phyloP scores from a whole-genome alignment of 2,329 filamentous ascomycete species.

The Proliferodiscus dingleyae region DNA sequence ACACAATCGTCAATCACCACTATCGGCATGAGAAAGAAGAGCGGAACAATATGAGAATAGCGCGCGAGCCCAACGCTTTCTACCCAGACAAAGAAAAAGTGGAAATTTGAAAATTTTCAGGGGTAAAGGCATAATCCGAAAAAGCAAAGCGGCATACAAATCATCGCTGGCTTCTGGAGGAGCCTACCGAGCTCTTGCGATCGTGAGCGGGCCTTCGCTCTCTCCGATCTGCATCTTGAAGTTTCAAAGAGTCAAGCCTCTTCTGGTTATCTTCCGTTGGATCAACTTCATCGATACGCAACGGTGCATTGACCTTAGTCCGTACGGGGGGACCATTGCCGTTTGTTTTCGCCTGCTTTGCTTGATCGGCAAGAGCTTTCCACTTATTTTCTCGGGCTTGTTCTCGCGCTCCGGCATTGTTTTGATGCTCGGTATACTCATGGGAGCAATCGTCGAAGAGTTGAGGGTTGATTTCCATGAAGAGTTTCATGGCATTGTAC shows the following conservation, averaged over 20 bases:
- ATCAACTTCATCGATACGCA: slow-evolving; percentile 70
- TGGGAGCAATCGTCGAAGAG: slow-evolving; percentile 98
- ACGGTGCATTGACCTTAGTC: slow-evolving; percentile 39
- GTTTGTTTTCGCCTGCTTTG: slow-evolving; percentile 58
- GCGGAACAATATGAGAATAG: slow-evolving; percentile 18
- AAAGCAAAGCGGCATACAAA: slow-evolving; percentile 28
- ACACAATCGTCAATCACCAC: slow-evolving; percentile 21
- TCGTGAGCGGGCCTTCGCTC: slow-evolving; percentile 52
- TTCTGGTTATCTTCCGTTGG: slow-evolving; percentile 80
- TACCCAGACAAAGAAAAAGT: slow-evolving; percentile 18
- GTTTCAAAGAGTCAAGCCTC: slow-evolving; percentile 80
- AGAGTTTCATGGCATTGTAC: slow-evolving; percentile 99
- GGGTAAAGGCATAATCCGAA: slow-evolving; percentile 25
- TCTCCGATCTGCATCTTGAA: slow-evolving; percentile 73
- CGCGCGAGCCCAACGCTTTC: slow-evolving; percentile 25
- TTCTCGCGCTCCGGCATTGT: slow-evolving; percentile 81
- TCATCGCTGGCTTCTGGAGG: slow-evolving; percentile 35
- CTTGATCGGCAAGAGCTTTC: slow-evolving; percentile 79
- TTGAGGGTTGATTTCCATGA: slow-evolving; percentile 99
- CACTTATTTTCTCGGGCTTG: slow-evolving; percentile 79
- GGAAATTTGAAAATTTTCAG: too few species aligned
- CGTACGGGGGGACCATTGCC: slow-evolving; percentile 35
- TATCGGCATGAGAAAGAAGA: slow-evolving; percentile 13
- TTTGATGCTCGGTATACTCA: slow-evolving; percentile 95
- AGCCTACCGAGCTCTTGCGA: slow-evolving; percentile 54